phyloP scores from a whole-genome alignment of 129 eudicot genomes.

The Centella asiatica region DNA sequence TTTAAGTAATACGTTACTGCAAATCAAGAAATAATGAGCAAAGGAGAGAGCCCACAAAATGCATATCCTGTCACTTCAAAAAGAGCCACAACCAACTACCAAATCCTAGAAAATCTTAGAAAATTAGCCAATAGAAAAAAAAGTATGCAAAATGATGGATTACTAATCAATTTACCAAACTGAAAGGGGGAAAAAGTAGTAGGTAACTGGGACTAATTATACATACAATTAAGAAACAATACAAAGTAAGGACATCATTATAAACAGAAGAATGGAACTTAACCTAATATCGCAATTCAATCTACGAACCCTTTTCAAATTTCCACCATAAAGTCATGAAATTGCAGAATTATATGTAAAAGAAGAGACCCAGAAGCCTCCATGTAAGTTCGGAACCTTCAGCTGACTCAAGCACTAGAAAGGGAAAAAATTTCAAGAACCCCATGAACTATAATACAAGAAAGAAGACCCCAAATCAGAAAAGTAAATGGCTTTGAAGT shows the following conservation, averaged over 20 bases:
- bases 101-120: neutral
- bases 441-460: neutral
- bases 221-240: neutral
- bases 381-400: constrained; percentile 18
- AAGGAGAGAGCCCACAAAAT: neutral
- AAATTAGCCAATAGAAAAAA: neutral
- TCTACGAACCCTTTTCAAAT: constrained; percentile 18
- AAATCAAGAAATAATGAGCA: neutral
- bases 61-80: neutral
- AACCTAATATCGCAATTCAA: neutral
- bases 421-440: neutral
- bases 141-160: neutral
- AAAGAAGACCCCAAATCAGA: constrained; percentile 11
- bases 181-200: neutral
- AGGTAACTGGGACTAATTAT: neutral
- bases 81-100: neutral
- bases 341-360: constrained; percentile 13
- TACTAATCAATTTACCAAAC: neutral
- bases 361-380: constrained; percentile 17
- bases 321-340: constrained; percentile 12
- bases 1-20: neutral
- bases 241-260: neutral
- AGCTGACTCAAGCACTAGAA: constrained; percentile 16
- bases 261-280: neutral
- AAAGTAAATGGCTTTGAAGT: constrained; percentile 17